Percentiles rank a stretch among this genome's conserved stretches.
Evolutionary conservation across 2,329 filamentous ascomycete genomes (phyloP).

Genomic region (Trichothecium roseum): DNA sequence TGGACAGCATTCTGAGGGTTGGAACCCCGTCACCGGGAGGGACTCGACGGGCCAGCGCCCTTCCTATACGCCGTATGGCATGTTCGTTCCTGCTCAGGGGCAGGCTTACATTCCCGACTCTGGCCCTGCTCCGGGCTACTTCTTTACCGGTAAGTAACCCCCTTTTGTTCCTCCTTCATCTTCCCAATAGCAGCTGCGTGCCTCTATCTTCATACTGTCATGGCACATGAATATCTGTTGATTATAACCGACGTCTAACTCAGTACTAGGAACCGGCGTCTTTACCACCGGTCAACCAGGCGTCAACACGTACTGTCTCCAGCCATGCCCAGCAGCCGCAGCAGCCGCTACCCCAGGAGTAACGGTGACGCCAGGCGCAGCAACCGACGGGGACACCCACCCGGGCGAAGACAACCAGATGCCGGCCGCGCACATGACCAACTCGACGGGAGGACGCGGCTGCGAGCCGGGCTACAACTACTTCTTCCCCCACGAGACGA

Average conservation of each 20-base stretch:
- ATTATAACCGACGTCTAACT: too few species aligned
- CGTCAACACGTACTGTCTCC: not conserved
- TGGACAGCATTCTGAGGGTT: constrained; percentile 26
- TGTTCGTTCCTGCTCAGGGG: constrained; percentile 20
- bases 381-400: too few species aligned
- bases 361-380: too few species aligned
- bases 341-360: too few species aligned
- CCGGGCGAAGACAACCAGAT: constrained; percentile 33
- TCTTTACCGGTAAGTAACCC: constrained; percentile 8
- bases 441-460: constrained; percentile 46
- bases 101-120: constrained; percentile 26
- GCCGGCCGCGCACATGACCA: constrained; percentile 43
- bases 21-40: constrained; percentile 28
- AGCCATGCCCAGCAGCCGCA: constrained; percentile 7
- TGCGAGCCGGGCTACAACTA: constrained; percentile 55
- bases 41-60: constrained; percentile 23
- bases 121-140: constrained; percentile 23
- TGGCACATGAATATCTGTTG: too few species aligned
- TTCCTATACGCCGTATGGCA: constrained; percentile 20
- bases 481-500: constrained; percentile 47
- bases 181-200: too few species aligned
- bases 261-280: too few species aligned
- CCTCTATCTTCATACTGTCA: too few species aligned
- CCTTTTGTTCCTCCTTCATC: not conserved
- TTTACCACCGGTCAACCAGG: too few species aligned